Conservation (phyloP, 148 eudicot genomes). For the Fagopyrum esculentum region DNA sequence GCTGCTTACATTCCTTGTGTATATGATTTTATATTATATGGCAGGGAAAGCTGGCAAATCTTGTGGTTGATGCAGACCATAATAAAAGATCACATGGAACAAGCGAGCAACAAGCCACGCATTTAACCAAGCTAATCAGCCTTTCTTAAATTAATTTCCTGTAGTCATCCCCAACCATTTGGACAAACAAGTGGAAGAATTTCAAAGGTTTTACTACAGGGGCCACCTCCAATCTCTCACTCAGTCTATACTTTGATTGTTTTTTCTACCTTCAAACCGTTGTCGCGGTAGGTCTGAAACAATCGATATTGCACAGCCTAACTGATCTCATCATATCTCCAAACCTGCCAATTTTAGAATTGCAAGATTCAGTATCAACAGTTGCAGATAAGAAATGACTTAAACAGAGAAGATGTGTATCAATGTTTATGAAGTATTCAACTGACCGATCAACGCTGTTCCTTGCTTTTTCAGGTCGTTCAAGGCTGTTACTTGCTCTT, state of each 20-base stretch:
- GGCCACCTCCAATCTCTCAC: background rate
- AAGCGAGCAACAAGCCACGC: slow-evolving; percentile 1
- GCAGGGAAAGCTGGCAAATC: background rate
- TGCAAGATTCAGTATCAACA: slow-evolving; percentile 19
- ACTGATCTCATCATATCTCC: slow-evolving; percentile 80
- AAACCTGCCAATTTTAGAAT: slow-evolving; percentile 42
- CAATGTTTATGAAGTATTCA: slow-evolving; percentile 6
- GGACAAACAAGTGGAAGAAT: background rate
- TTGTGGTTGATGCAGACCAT: background rate
- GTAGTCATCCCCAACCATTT: background rate
- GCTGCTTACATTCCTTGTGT: background rate
- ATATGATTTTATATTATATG: background rate
- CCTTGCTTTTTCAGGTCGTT: slow-evolving; percentile 72
- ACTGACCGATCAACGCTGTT: slow-evolving; percentile 86
- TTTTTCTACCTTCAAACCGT: slow-evolving; percentile 18
- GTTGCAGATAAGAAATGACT: background rate
- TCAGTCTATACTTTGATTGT: background rate
- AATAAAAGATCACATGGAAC: background rate
- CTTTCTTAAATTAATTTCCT: slow-evolving; percentile 12
- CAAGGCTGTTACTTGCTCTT: slow-evolving; percentile 33
- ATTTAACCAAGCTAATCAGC: background rate
- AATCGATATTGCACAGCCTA: slow-evolving; percentile 71
- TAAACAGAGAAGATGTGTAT: background rate
- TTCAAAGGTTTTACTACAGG: background rate
- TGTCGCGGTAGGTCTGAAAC: slow-evolving; percentile 63